Conservation (phyloP, 768 basidiomycete species). For the Boletus patriciae region DNA sequence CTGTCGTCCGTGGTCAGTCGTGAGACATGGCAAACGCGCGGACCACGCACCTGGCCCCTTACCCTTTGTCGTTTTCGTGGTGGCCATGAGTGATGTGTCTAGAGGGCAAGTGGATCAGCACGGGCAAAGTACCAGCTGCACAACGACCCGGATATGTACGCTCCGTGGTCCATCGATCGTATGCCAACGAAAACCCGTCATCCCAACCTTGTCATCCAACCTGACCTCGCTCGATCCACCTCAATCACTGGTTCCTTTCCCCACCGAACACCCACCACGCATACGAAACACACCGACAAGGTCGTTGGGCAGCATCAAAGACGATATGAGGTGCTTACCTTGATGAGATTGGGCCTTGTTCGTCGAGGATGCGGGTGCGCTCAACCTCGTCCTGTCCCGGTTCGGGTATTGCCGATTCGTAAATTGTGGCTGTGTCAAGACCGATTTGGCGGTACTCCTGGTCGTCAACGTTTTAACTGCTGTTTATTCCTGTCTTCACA, state of each 20-base stretch:
- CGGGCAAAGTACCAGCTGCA: not conserved
- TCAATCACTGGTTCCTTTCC: not conserved
- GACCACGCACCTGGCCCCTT: slow-evolving; percentile 47
- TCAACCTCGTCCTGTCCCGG: not conserved
- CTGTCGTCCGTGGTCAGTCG: not conserved
- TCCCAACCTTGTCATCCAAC: slow-evolving; percentile 19
- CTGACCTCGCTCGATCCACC: slow-evolving; percentile 22
- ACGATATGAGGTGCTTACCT: slow-evolving; percentile 20
- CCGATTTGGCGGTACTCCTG: too few species aligned
- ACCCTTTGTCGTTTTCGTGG: slow-evolving; percentile 66
- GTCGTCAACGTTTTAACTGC: too few species aligned
- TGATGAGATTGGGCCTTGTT: slow-evolving; percentile 29
- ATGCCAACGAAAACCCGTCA: not conserved
- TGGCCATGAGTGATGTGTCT: slow-evolving; percentile 52
- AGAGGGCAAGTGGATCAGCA: slow-evolving; percentile 3
- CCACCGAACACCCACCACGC: not conserved
- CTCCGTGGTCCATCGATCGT: not conserved
- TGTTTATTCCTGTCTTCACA: too few species aligned
- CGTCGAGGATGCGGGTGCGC: slow-evolving; percentile 20
- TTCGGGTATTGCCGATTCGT: slow-evolving; percentile 27
- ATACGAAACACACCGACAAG: not conserved
- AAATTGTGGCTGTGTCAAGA: slow-evolving; percentile 22
- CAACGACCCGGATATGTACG: not conserved
- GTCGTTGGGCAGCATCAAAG: not conserved
- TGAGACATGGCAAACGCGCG: slow-evolving; percentile 29